Evolutionary conservation across 768 basidiomycete genomes (phyloP), one percentile per base, ranked within the genome.

Genomic region (Lactifluus subvellereus): DNA sequence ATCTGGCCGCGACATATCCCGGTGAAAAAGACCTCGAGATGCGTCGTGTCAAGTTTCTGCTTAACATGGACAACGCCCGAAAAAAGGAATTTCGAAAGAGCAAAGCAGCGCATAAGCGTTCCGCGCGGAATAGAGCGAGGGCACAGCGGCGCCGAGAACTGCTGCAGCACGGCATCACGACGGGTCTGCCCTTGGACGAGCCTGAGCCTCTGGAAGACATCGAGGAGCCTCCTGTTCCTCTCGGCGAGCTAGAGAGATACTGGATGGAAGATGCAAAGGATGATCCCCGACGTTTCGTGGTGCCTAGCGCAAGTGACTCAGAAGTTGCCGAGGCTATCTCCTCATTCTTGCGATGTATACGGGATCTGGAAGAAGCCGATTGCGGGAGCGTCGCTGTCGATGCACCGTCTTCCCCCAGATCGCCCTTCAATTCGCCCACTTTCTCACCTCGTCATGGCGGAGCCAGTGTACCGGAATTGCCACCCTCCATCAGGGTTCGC

Each of bases 11-110:
- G 11, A 78, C 79, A 2, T 74, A 73, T 18, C 70, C 71, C 5
- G 74, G 71, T 1, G 79, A 84, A 20, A 74, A 85, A 37, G 71
- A 69, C 16, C 45, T 77, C 61, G 86, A 86, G 64, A 80, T 83
- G 77, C 77, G 84, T 57, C 79, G 80, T 59, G 80, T 86, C 64
- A 79, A 77, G 68, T 83, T 77, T 71, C 76, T 80, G 65, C 76
- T 87, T n/a, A 76, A 84, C 68, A 77, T 75, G 57, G 66, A 72
- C 48, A 74, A 70, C 30, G 76, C 78, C 1, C 72, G 75, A 20
- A 65, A 69, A 57, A 72, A 62, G 50, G 80, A 80, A 65, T 63
- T 67, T 4, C 70, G 70, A 54, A 79, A 74, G 60, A 71, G 71
- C 2, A 68, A 71, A 16, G 71, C 71, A 13, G 72, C 72, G 49